Percentiles rank a stretch among this genome's conserved stretches.
These are phyloP conservation scores for Clavariopsis aquatica DNA, from an alignment of 495 filamentous ascomycete species.

Conservation along the genomic window DNA sequence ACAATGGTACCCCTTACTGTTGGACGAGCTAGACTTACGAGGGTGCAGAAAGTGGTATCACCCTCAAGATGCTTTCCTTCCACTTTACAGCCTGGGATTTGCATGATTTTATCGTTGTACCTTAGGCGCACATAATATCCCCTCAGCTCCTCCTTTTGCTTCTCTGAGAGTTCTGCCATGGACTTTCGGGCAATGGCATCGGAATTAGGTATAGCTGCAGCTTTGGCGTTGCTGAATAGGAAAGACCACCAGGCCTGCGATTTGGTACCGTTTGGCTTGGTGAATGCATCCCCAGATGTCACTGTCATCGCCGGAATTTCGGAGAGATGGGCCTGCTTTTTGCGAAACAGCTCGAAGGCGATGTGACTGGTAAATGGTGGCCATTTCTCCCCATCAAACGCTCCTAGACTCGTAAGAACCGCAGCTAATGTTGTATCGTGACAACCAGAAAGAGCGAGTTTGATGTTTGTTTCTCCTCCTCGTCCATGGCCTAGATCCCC, in stretches of 20 bases:
- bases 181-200: slow-evolving; percentile 55
- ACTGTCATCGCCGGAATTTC: background rate
- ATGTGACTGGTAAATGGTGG: slow-evolving; percentile 90
- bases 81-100: slow-evolving; percentile 75
- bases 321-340: slow-evolving; percentile 6
- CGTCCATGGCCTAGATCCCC: slow-evolving; percentile 43
- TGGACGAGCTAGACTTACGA: slow-evolving; percentile 54
- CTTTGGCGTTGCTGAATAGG: slow-evolving; percentile 48
- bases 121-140: slow-evolving; percentile 90
- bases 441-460: slow-evolving; percentile 77
- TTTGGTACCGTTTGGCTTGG: slow-evolving; percentile 13
- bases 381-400: slow-evolving; percentile 73
- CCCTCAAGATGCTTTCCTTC: slow-evolving; percentile 83
- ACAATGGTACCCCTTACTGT: background rate
- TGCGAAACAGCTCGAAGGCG: slow-evolving; percentile 82
- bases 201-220: slow-evolving; percentile 14
- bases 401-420: slow-evolving; percentile 74
- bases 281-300: slow-evolving; percentile 18
- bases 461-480: slow-evolving; percentile 59
- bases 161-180: slow-evolving; percentile 50
- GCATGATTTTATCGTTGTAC: slow-evolving; percentile 83
- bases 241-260: slow-evolving; percentile 51
- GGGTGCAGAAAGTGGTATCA: slow-evolving; percentile 87
- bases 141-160: slow-evolving; percentile 58
- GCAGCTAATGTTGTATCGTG: slow-evolving; percentile 93